Evolutionary conservation across 2,329 filamentous ascomycete species (phyloP).

Genomic region (Cercospora canescens): DNA sequence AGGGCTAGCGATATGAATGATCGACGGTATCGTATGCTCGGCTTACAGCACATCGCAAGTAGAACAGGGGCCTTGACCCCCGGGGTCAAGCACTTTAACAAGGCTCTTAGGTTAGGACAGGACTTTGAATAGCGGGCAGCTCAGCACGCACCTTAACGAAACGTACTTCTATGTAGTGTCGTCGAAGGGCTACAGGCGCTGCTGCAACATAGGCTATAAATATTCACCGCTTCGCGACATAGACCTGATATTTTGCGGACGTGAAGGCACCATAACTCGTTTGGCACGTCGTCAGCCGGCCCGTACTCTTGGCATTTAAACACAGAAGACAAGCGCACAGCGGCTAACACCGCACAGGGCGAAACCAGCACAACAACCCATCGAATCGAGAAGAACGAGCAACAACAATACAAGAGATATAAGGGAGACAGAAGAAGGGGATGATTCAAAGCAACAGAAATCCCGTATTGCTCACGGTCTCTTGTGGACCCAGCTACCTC

Average conservation of each 20-base stretch:
- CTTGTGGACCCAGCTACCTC: not conserved
- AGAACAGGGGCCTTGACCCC: not conserved
- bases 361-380: not conserved
- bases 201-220: not conserved
- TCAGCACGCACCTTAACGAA: not conserved
- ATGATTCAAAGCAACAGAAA: not conserved
- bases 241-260: not conserved
- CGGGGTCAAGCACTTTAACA: not conserved
- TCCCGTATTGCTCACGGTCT: not conserved
- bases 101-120: not conserved
- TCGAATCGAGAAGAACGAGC: not conserved
- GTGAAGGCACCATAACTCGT: not conserved
- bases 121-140: not conserved
- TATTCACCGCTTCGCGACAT: not conserved
- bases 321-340: not conserved
- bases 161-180: not conserved
- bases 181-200: not conserved
- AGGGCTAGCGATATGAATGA: not conserved
- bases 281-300: not conserved
- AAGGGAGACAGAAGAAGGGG: not conserved
- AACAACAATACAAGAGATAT: not conserved
- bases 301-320: not conserved
- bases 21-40: not conserved
- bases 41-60: not conserved
- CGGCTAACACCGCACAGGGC: not conserved